Percentiles rank a stretch among this genome's conserved stretches.
Evolutionary conservation across 768 basidiomycete species (phyloP).

Genomic region (Saitozyma podzolica): DNA sequence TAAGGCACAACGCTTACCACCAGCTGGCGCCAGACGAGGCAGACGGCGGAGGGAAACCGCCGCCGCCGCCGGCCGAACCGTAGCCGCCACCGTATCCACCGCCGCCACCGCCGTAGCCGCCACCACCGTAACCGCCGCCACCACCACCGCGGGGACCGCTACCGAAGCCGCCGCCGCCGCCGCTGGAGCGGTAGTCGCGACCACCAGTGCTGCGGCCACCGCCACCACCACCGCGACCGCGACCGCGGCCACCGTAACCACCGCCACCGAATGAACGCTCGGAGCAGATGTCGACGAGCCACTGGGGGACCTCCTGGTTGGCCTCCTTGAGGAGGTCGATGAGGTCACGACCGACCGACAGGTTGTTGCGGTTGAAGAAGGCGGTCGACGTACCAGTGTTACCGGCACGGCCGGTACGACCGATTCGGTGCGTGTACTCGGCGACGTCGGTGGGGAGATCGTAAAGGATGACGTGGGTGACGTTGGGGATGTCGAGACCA

Average conservation of each 20-base stretch:
- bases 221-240: conserved; percentile 53
- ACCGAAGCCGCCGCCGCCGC: conserved; percentile 42
- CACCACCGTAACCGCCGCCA: conserved; percentile 51
- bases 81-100: conserved; percentile 58
- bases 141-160: conserved; percentile 47
- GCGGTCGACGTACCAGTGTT: conserved; percentile 95
- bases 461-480: conserved; percentile 97
- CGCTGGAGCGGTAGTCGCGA: conserved; percentile 53
- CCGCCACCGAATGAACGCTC: conserved; percentile 70
- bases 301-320: conserved; percentile 70
- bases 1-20: conserved; percentile 27
- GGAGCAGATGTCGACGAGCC: conserved; percentile 82
- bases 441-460: conserved; percentile 97
- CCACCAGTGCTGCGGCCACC: conserved; percentile 55
- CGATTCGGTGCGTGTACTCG: conserved; percentile 97
- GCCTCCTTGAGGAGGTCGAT: conserved; percentile 92
- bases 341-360: conserved; percentile 85
- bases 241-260: conserved; percentile 51
- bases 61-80: conserved; percentile 52
- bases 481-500: conserved; percentile 98
- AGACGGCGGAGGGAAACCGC: conserved; percentile 39
- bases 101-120: conserved; percentile 53
- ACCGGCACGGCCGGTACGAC: conserved; percentile 97
- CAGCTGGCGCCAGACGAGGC: conserved; percentile 40
- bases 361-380: conserved; percentile 81